Evolutionary conservation across 225 moss, liverwort and hornwort genomes (phyloP).

Genomic region (Bryoerythrophyllum caledonicum): DNA sequence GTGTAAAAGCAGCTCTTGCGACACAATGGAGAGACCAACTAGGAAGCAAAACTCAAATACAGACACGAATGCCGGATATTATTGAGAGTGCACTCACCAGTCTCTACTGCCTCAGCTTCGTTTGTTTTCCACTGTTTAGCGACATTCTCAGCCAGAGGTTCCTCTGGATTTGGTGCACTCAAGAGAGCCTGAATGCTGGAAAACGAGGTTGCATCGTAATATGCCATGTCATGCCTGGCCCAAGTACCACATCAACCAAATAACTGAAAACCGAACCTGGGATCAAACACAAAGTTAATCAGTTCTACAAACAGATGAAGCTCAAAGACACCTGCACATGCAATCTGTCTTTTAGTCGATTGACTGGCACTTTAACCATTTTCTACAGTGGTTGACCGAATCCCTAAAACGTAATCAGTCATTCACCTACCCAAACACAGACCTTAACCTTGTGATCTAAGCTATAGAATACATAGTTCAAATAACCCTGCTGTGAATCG

Average conservation of each 20-base stretch:
- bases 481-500: not conserved
- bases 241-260: not conserved
- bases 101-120: slow-evolving; percentile 90
- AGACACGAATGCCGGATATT: too few species aligned
- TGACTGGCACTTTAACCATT: not conserved
- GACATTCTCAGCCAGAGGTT: slow-evolving; percentile 93
- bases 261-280: slow-evolving; percentile 90
- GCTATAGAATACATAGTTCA: not conserved
- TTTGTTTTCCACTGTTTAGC: slow-evolving; percentile 97
- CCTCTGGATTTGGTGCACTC: slow-evolving; percentile 97
- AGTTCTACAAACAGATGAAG: not conserved
- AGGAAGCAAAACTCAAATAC: not conserved
- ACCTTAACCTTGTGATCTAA: not conserved
- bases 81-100: slow-evolving; percentile 48
- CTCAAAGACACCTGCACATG: not conserved
- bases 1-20: not conserved
- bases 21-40: not conserved
- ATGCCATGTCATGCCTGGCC: not conserved
- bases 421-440: not conserved
- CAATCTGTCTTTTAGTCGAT: not conserved
- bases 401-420: not conserved
- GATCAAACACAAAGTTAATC: not conserved
- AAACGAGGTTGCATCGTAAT: not conserved
- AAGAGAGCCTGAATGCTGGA: slow-evolving; percentile 93
- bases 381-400: not conserved